Base-by-base conservation (phyloP, 1,284 basidiomycete genomes). In the Heterobasidion irregulare region DNA sequence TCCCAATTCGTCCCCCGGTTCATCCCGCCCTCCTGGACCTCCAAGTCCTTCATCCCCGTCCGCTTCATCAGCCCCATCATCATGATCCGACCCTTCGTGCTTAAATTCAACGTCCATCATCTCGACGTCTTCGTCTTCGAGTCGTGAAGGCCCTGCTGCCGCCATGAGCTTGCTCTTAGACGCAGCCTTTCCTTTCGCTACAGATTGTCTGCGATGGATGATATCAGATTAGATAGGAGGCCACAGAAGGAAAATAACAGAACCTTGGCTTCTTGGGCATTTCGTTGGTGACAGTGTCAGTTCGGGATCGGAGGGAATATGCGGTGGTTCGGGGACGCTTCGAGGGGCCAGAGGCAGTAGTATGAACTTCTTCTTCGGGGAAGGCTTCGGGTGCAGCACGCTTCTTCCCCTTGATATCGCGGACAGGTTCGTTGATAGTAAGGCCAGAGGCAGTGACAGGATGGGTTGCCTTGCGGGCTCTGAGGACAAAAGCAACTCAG, bases 331-430 rank as follows among this genome's bases (percentile, higher is more conserved):
- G 78, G 53, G 74, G 73, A 61, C 83, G 81, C 70, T 89, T 89
- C 58, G 70, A 67, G 53, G 72, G 65, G 19, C 43, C 50, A 57
- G 68, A 57, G 55, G 69, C 74, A 56, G 78, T 70, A 60, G 68
- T 64, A 52, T 65, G 67, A 53, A 78, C 75, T 68, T 87, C 84
- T 70, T 87, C 84, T 65, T 83, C 80, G 52, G 80, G 80, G 59
- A 71, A 69, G 46, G 73, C 70, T 71, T 89, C 87, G 50, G 86
- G 84, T 26, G 75, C 78, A 47, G 89, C 89, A 63, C 89, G 88
- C 73, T 92, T 92, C 82, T 92, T 92, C 59, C 89, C 89, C 72
- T 92, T 92, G 61, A 71, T 68, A 70, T 90, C 87, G 65, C 78
- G 78, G 1, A 72, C 60, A 45, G 84, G 79, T 75, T 90, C 89